phyloP scores from a whole-genome alignment of 2,329 filamentous ascomycete genomes.

The Clarireedia monteithiana region DNA sequence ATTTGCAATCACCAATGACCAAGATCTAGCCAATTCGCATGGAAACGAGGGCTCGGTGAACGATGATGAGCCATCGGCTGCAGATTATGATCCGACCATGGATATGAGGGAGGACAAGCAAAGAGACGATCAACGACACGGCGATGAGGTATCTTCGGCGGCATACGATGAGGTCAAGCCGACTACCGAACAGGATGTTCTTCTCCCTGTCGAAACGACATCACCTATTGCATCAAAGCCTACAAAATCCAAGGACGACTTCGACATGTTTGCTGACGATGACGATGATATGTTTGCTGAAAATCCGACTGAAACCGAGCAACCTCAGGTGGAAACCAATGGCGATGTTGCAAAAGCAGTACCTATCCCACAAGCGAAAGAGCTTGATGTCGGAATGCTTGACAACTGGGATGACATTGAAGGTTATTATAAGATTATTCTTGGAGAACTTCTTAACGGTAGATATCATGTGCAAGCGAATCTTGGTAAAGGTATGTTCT shows the following conservation, averaged over 20 bases:
- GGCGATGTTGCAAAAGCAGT: conserved; percentile 39
- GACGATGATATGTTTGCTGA: conserved; percentile 58
- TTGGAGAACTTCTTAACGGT: conserved; percentile 81
- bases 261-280: conserved; percentile 86
- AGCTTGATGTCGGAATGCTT: conserved; percentile 66
- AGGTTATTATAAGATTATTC: conserved; percentile 92
- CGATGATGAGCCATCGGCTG: conserved; percentile 77
- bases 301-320: conserved; percentile 35
- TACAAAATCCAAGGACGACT: conserved; percentile 51
- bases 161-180: conserved; percentile 52
- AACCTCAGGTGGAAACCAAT: conserved; percentile 32
- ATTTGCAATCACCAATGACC: conserved; percentile 58
- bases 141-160: conserved; percentile 45
- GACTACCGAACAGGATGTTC: conserved; percentile 42
- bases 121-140: conserved; percentile 58
- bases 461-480: conserved; percentile 85
- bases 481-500: conserved; percentile 92
- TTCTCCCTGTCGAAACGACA: conserved; percentile 32
- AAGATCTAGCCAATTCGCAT: conserved; percentile 57
- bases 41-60: conserved; percentile 30
- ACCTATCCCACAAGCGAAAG: conserved; percentile 39
- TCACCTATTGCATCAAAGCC: conserved; percentile 31
- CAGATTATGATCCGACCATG: conserved; percentile 81
- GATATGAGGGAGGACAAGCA: conserved; percentile 82
- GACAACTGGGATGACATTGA: conserved; percentile 93